These are phyloP conservation scores for Agrocybe pediades DNA, from an alignment of 768 basidiomycete genomes.

Conservation along the genomic window DNA sequence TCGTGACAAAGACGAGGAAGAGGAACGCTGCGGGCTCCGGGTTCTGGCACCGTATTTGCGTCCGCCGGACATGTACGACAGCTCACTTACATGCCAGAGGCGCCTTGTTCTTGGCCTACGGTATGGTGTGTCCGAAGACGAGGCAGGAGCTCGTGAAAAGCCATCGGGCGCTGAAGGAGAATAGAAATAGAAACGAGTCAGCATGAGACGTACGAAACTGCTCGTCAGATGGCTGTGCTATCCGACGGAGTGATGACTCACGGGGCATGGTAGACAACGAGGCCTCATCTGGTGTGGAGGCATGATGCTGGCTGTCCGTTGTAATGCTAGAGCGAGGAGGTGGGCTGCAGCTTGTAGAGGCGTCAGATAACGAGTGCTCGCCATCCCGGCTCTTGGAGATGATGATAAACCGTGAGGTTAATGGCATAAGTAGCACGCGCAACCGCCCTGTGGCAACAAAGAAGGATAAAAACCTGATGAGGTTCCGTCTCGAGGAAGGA, in stretches of 20 bases:
- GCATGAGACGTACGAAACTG: constrained; percentile 10
- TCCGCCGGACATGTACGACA: background rate
- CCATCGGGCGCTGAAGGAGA: constrained; percentile 16
- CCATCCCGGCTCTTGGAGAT: constrained; percentile 11
- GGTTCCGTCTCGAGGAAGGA: too few relatives aligned
- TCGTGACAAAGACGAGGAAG: background rate
- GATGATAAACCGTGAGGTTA: constrained; percentile 31
- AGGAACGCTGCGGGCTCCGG: constrained; percentile 3
- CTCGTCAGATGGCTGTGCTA: constrained; percentile 9
- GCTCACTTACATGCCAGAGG: constrained; percentile 14
- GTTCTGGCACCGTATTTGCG: constrained; percentile 3
- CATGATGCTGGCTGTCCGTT: background rate
- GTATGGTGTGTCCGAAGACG: background rate
- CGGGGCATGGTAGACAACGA: constrained; percentile 15
- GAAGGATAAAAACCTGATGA: background rate
- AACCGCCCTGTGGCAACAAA: constrained; percentile 30
- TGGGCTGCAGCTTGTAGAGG: constrained; percentile 3
- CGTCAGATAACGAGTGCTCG: background rate
- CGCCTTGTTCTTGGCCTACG: constrained; percentile 1
- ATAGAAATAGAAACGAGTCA: constrained; percentile 6
- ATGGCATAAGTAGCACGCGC: constrained; percentile 34
- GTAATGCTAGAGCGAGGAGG: background rate
- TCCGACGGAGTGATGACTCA: constrained; percentile 15
- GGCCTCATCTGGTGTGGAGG: background rate
- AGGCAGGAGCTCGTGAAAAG: background rate